phyloP scores from a whole-genome alignment of 345 rosid species.

The Eucalyptus tenuipes region DNA sequence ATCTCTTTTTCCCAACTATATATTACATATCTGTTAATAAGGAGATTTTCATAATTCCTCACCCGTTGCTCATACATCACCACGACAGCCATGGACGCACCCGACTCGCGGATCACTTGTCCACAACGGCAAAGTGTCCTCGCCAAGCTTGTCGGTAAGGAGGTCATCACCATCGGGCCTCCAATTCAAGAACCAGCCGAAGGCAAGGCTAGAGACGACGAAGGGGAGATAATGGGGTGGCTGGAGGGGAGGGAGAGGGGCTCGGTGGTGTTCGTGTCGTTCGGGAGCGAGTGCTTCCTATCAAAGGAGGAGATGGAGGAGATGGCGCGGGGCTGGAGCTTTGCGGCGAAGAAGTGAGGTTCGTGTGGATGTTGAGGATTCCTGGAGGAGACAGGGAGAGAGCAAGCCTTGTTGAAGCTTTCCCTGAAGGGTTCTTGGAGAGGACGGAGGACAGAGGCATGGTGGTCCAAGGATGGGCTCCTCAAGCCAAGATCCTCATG shows the following conservation, averaged over 20 bases:
- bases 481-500: conserved; percentile 11
- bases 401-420: not conserved
- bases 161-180: not conserved
- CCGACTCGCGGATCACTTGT: not conserved
- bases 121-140: not conserved
- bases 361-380: conserved; percentile 22
- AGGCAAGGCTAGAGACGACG: not conserved
- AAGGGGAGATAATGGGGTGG: conserved; percentile 6
- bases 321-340: conserved; percentile 17
- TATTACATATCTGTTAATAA: not conserved
- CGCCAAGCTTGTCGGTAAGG: not conserved
- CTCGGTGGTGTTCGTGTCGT: conserved; percentile 8
- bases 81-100: not conserved
- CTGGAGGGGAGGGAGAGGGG: not conserved
- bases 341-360: not conserved
- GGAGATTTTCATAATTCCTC: not conserved
- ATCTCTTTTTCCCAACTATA: not conserved
- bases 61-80: not conserved
- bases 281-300: conserved; percentile 16
- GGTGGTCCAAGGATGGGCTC: conserved; percentile 23
- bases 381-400: not conserved
- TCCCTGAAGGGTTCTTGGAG: conserved; percentile 11
- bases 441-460: conserved; percentile 4
- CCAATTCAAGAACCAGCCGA: conserved; percentile 1
- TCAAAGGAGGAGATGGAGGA: conserved; percentile 12